Base-by-base conservation (phyloP, 192 early-diverging fungal genomes). In the Lobulomyces angularis region DNA sequence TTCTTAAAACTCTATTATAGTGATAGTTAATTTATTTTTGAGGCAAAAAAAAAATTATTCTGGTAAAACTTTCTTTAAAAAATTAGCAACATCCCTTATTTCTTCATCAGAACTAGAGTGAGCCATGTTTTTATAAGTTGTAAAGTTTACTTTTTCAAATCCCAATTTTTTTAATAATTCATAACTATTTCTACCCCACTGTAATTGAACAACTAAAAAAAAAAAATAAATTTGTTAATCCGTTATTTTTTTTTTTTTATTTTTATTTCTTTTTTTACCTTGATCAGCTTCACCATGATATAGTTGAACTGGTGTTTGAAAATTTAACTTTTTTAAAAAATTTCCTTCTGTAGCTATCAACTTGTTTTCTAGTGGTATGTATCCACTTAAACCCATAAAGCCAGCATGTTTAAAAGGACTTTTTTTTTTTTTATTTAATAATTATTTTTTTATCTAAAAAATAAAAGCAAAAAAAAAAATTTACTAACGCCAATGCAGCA, bases 201-300 rank as follows among this genome's bases (percentile, higher is more conserved):
- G 40, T 59, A 64, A 84, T 29, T 64, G 46, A 5, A 96, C 80
- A n/a, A 71, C 65, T 37, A 11, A 4, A 35, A 1, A 14, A 34
- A 2, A 17, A 2, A 18, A 1, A 18, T 16, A 5, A 5, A 5
- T 2, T 20, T 8, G n/a, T 20, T n/a, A n/a, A n/a, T n/a, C n/a
- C n/a, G n/a, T n/a, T n/a, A n/a, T n/a, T n/a, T n/a, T n/a, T n/a
- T n/a, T n/a, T n/a, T n/a, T n/a, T n/a, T 37, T 24, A 37, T 8
- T 37, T 37, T 9, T 24, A 14, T 12, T 37, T 24, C 11, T 32
- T 32, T n/a, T 78, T 52, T 51, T 72, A 46, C 40, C 72, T 37
- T 57, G 36, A 46, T 97, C 92, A 0, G 50, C 55, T 23, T 72
- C 71, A 17, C 92, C 92, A 51, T 97, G 92, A 23, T 71, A 81